phyloP scores from a whole-genome alignment of 345 rosid genomes.

The Syzygium jambos region DNA sequence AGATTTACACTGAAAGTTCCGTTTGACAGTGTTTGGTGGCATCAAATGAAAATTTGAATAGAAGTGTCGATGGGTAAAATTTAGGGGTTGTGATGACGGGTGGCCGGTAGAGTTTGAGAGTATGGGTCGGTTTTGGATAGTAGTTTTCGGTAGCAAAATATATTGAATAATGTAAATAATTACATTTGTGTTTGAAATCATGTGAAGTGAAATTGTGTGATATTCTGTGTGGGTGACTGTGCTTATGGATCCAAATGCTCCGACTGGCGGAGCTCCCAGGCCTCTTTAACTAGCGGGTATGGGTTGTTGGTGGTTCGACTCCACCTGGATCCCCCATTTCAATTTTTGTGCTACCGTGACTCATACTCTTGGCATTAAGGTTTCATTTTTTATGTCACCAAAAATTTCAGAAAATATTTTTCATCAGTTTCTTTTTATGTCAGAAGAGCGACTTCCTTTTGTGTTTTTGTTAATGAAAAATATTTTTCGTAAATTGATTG shows the following conservation, averaged over 20 bases:
- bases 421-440: too few species aligned
- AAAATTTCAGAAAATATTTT: too few species aligned
- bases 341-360: too few species aligned
- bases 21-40: too few species aligned
- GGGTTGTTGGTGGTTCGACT: neutral
- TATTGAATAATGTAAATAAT: neutral
- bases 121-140: neutral
- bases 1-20: too few species aligned
- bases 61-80: neutral
- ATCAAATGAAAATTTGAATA: neutral
- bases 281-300: neutral
- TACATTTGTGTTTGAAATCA: rapidly evolving
- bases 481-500: neutral
- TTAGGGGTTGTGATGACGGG: neutral
- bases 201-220: neutral
- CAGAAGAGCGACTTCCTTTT: too few species aligned
- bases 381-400: too few species aligned
- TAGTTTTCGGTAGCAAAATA: neutral
- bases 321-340: neutral
- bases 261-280: neutral
- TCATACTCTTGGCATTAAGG: neutral
- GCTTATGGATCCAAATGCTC: neutral
- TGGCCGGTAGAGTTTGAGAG: neutral
- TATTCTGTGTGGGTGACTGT: neutral
- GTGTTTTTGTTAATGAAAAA: neutral